Conservation (phyloP, 441 rosid genomes). For the Pelargonium fulgidum region DNA sequence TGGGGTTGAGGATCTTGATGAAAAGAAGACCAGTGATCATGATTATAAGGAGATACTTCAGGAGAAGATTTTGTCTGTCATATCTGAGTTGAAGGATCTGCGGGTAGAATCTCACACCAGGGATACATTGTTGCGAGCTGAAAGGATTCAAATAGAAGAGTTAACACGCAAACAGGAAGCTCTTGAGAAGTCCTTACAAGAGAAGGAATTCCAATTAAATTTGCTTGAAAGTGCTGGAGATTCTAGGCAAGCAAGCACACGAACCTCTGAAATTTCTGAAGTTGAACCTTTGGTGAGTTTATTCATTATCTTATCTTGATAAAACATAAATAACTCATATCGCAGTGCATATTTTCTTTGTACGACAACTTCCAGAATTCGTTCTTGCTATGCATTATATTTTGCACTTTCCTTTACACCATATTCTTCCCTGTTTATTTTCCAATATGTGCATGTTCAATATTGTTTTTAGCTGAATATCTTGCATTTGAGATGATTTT, state of each 20-base stretch:
- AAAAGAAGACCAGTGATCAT: conserved; percentile 28
- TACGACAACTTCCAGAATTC: neutral
- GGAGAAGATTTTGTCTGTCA: conserved; percentile 45
- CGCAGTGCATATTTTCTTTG: neutral
- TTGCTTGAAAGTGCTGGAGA: conserved; percentile 48
- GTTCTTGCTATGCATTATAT: neutral
- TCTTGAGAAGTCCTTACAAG: conserved; percentile 59
- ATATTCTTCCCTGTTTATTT: neutral
- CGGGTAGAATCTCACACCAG: conserved; percentile 49
- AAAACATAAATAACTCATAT: neutral
- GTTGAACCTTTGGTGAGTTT: conserved; percentile 84
- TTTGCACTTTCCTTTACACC: neutral
- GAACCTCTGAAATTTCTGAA: conserved; percentile 67
- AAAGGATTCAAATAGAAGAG: conserved; percentile 72
- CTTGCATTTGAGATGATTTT: neutral
- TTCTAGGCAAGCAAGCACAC: conserved; percentile 29
- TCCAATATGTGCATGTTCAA: neutral
- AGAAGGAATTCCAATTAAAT: conserved; percentile 57
- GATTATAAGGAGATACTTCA: conserved; percentile 60
- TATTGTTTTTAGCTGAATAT: neutral
- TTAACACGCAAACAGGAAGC: conserved; percentile 54
- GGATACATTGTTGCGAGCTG: conserved; percentile 62
- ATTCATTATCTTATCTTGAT: conserved; percentile 5
- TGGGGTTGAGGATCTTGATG: conserved; percentile 40
- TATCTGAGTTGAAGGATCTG: conserved; percentile 58